Evolutionary conservation across 371 early-diverging fungal genomes (phyloP).

Genomic region (Mortierella sp.): DNA sequence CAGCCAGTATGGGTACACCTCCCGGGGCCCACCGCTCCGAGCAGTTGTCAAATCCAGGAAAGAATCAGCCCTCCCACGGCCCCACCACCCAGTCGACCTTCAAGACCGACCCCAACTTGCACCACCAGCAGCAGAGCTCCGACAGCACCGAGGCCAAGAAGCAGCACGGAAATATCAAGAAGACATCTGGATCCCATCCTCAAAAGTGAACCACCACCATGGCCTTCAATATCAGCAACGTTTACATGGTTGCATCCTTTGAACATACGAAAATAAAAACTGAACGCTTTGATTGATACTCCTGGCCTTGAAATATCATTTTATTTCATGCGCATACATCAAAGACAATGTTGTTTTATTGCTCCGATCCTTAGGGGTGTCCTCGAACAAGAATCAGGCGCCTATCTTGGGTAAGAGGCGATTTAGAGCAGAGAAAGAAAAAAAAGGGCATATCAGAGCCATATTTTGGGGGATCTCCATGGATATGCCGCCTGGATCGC

Average conservation of each 20-base stretch:
- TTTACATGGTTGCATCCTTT: constrained; percentile 1
- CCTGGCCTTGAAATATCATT: background rate
- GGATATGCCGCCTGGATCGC: too few relatives aligned
- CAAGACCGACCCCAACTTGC: constrained; percentile 28
- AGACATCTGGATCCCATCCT: constrained; percentile 22
- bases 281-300: background rate
- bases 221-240: background rate
- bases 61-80: constrained; percentile 18
- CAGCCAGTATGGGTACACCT: constrained; percentile 24
- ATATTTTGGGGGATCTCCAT: too few relatives aligned
- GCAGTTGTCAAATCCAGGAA: constrained; percentile 14
- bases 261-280: constrained; percentile 5
- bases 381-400: too few relatives aligned
- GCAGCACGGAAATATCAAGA: constrained; percentile 13
- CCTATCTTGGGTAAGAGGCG: too few relatives aligned
- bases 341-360: background rate
- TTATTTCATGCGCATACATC: constrained; percentile 1
- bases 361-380: too few relatives aligned
- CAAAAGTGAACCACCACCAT: constrained; percentile 14
- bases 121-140: constrained; percentile 28
- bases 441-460: too few relatives aligned
- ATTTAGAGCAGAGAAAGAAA: too few relatives aligned
- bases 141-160: constrained; percentile 15
- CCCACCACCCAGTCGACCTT: constrained; percentile 36
- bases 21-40: constrained; percentile 19